phyloP scores from a whole-genome alignment of 2,329 filamentous ascomycete genomes.

The Bipolaris cookei region DNA sequence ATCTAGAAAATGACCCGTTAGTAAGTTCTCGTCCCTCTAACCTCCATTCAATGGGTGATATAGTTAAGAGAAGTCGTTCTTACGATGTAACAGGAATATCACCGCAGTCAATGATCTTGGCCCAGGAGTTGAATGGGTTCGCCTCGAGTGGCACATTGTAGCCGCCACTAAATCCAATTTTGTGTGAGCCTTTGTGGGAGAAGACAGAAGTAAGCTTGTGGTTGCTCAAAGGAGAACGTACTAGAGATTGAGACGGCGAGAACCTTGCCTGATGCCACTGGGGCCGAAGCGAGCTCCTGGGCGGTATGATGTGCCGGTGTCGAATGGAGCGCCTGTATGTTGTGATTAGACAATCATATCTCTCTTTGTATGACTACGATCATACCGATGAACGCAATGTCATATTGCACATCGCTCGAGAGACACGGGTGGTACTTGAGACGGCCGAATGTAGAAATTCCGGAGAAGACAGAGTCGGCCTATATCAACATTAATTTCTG shows the following conservation, averaged over 20 bases:
- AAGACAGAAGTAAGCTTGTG: constrained; percentile 48
- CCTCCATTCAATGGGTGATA: too few relatives aligned
- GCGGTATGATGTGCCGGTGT: constrained; percentile 84
- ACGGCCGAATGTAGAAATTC: constrained; percentile 84
- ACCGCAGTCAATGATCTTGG: constrained; percentile 80
- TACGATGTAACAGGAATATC: constrained; percentile 86
- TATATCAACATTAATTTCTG: constrained; percentile 47
- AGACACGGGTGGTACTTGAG: constrained; percentile 80
- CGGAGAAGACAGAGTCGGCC: constrained; percentile 88
- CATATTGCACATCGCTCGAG: constrained; percentile 73
- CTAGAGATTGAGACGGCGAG: constrained; percentile 85
- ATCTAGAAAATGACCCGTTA: constrained; percentile 55
- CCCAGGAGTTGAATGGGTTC: constrained; percentile 83
- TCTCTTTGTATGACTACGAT: background rate
- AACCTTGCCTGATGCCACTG: constrained; percentile 84
- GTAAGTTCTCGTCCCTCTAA: too few relatives aligned
- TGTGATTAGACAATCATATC: constrained; percentile 12
- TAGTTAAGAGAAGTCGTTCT: constrained; percentile 33
- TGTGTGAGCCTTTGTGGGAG: constrained; percentile 55
- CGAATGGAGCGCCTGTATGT: constrained; percentile 73
- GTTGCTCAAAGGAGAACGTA: constrained; percentile 58
- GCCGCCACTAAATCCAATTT: constrained; percentile 70
- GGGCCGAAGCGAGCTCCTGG: constrained; percentile 85
- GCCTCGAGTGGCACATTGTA: constrained; percentile 83
- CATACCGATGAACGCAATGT: constrained; percentile 83